Base-by-base conservation (phyloP, 768 basidiomycete species). In the Termitomyces bulborhizus region DNA sequence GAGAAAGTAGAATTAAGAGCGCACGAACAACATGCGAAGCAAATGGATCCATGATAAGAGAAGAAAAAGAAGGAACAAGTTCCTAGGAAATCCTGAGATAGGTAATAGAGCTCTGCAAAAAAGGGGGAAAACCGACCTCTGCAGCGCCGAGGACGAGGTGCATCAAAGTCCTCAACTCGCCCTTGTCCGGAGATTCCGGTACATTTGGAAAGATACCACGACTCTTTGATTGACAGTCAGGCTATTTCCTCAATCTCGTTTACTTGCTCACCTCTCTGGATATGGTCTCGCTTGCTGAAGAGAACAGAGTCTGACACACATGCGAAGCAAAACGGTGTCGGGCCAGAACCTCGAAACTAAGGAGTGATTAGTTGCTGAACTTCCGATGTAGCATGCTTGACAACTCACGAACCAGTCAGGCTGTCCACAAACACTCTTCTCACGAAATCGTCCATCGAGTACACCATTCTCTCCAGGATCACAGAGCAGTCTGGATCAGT, bases 361-460 rank as follows among this genome's bases (percentile, higher is more conserved):
- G 26, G n/a, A 4, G 6, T 24, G 12, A 16, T 46, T 37, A 57
- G 52, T 12, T 29, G 39, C 46, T 46, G 41, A 57, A 44, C 18
- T 36, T 31, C 15, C 6, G 29, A 43, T 24, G 11, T 31, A 37
- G 26, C 1, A 46, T 55, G 54, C 50, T 37, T 11, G 32, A 24
- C 51, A 49, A 50, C 91, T 81, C 72, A 98, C 89, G 90, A 91
- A 68, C 93, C 94, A 50, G 81, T 79, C 63, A 99, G 71, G 57
- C 85, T 84, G 69, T 97, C 95, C 55, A 92, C 72, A 57, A 98
- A 89, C 6, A 96, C 93, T 53, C 96, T 79, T 49, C 92, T 78
- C n/a, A 90, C 88, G 70, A 94, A 95, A 69, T 98, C 94, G 65
- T 97, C 93, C 90, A 98, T 93, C 1, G 93, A 94, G 65, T 94